Base-by-base conservation (phyloP, 306 rosid species). In the Cucumis hystrix region DNA sequence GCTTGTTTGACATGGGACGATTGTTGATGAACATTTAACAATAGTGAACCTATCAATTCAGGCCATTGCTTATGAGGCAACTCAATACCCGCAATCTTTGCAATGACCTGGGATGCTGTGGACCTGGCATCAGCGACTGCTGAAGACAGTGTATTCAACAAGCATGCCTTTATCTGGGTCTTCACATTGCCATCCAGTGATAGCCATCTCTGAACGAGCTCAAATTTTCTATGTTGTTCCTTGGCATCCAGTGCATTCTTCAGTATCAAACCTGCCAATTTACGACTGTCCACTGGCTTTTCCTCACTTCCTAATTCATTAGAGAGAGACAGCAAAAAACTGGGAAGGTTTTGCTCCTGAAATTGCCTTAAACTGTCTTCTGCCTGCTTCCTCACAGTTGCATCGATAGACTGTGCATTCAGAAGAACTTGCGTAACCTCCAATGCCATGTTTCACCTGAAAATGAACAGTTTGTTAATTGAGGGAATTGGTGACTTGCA, bases 11-110 rank as follows among this genome's bases (percentile, higher is more conserved):
- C 91, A 80, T 93, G 93, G 66, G 91, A 71, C 1, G 98, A 91
- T 54, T 87, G 83, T 76, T 91, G 98, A 76, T 91, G 94, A 86
- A 89, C 89, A 80, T 87, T 90, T 20, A 91, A 85, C 80, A 93
- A 77, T 58, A 93, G 91, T 64, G 95, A 89, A 39, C 89, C 95
- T 69, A 93, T 84, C 88, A 93, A 83, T 79, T 93, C 98, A 8
- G 96, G 90, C 98, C 98, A 93, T 80, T 91, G 95, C 81, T 89
- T 88, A 79, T 86, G 92, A 73, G 98, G 98, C 79, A 93, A 87
- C 82, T 93, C 98, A 74, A 93, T 91, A 54, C 98, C 92, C 5
- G 98, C 98, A 80, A 93, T 66, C 78, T 93, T 93, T 4, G 98
- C 98, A 83, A 93, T 83, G 51, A 91, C 96, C 88, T 93, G 98